Evolutionary conservation across 169 alveolate genomes (phyloP), one percentile per base, ranked within the genome.

Genomic region (Cyclospora cayetanensis): DNA sequence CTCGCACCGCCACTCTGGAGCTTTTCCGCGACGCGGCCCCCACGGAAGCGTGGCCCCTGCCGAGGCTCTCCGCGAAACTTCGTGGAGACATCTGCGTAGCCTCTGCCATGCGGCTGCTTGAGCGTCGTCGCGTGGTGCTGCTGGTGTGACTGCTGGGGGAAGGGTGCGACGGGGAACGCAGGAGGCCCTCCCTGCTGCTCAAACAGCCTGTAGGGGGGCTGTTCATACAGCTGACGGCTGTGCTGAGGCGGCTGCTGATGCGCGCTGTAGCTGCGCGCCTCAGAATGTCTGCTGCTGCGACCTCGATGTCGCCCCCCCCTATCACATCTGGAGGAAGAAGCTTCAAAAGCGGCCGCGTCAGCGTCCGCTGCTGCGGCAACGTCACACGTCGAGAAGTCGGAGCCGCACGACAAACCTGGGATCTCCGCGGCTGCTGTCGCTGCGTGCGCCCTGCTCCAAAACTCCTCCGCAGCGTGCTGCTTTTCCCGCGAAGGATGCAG

Each of bases 211-310:
- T 66, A 41, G 43, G n/a, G 79, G 43, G 12, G 79, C 79, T 29
- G 79, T 25, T 66, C 43, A 4, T 27, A 35, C 43, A 25, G 35
- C 22, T 55, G 70, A 0, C n/a, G n/a, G n/a, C n/a, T n/a, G n/a
- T 46, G 79, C 79, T 66, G 79, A 35, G n/a, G 79, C 79, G 12
- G 79, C 79, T 29, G 79, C 43, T 66, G 79, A 4, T 27, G 41
- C 43, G 79, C 79, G 46, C 79, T 25, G 79, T 27, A 12, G 35
- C 79, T 66, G 4, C 79, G 27, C 42, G 35, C 27, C 79, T 66
- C 79, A 27, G 41, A 35, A 27, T 66, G 43, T 66, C 79, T 66
- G 25, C 31, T 41, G 79, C 79, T 66, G 79, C 79, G 79, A 25
- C n/a, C n/a, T n/a, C 79, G 79, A 22, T 66, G 79, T 27, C 18